A percentile compares a stretch with the other conserved stretches of the same genome.
phyloP scores from a whole-genome alignment of 2,329 filamentous ascomycete genomes.

The Xylaria sp. region DNA sequence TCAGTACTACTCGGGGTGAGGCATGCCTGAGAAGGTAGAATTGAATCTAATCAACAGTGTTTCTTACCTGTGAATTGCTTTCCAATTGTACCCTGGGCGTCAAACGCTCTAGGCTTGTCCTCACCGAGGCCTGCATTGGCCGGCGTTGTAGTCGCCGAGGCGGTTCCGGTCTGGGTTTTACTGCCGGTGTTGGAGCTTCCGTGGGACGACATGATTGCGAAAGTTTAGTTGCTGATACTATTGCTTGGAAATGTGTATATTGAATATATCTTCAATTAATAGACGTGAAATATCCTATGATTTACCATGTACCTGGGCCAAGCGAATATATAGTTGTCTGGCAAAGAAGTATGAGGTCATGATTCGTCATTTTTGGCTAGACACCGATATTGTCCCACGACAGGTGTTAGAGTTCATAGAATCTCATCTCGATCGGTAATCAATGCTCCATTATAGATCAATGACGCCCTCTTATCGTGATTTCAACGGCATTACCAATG shows the following conservation, averaged over 20 bases:
- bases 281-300: neutral
- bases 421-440: neutral
- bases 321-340: neutral
- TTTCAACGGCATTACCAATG: neutral
- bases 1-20: neutral
- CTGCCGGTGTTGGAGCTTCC: conserved; percentile 48
- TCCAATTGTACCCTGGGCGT: conserved; percentile 61
- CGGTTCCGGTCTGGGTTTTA: conserved; percentile 45
- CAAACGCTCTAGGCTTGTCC: conserved; percentile 55
- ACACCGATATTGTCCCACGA: neutral
- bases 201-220: conserved; percentile 44
- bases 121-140: conserved; percentile 47
- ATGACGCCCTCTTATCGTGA: neutral
- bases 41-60: neutral
- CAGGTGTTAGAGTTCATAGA: neutral
- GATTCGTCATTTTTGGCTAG: conserved; percentile 4
- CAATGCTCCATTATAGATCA: neutral
- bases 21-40: neutral
- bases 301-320: neutral
- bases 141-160: conserved; percentile 45
- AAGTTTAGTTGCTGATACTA: neutral
- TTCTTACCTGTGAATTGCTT: conserved; percentile 63
- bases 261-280: neutral
- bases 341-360: conserved; percentile 15
- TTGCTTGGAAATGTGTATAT: neutral